Percentiles rank a stretch among this genome's conserved stretches.
Conservation (phyloP, 495 filamentous ascomycete genomes). For the Tirmania nivea region DNA sequence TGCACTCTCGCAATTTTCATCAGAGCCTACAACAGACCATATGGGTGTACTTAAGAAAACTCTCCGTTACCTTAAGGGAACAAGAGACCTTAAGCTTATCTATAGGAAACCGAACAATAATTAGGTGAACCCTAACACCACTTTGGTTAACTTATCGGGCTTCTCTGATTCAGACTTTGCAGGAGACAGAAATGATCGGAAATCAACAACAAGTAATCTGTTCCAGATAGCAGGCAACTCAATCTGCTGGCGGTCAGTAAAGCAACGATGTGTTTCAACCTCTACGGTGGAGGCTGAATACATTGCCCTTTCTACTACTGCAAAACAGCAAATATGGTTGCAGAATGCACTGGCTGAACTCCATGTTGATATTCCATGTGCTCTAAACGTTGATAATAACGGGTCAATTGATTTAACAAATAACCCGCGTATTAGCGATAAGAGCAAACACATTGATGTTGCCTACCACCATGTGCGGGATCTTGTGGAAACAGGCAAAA, state of each 20-base stretch:
- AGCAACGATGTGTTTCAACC: constrained; percentile 1
- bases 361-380: background rate
- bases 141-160: background rate
- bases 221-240: background rate
- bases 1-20: constrained; percentile 3
- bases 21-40: background rate
- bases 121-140: too few relatives aligned
- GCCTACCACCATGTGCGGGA: background rate
- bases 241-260: background rate
- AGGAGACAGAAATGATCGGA: background rate
- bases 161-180: constrained; percentile 2
- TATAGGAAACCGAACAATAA: background rate
- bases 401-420: background rate
- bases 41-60: background rate
- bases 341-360: background rate
- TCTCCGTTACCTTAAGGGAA: too few relatives aligned
- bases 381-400: too few relatives aligned
- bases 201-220: constrained; percentile 1
- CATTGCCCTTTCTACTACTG: background rate
- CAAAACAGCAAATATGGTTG: constrained; percentile 3
- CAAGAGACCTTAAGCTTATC: too few relatives aligned
- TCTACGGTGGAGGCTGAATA: constrained; percentile 2
- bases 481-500: background rate
- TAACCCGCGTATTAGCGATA: background rate
- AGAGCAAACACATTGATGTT: background rate